Percentiles rank a stretch among this genome's conserved stretches.
phyloP scores from a whole-genome alignment of 805 yeast species.

The Candida takata region DNA sequence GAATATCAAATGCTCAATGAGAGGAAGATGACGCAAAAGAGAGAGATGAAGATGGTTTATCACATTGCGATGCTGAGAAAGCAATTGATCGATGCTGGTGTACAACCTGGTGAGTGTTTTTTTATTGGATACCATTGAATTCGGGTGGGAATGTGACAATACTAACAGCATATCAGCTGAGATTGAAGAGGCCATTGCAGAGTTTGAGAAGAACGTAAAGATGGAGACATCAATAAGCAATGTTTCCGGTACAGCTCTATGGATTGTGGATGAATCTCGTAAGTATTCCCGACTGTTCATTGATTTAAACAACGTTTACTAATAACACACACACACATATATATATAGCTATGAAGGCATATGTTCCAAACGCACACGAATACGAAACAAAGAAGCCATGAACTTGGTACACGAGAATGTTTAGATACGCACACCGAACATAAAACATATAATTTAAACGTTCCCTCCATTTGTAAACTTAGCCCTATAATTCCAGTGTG shows the following conservation, averaged over 20 bases:
- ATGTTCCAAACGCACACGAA: slow-evolving; percentile 54
- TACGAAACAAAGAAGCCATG: slow-evolving; percentile 37
- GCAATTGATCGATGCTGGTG: slow-evolving; percentile 50
- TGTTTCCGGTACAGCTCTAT: slow-evolving; percentile 46
- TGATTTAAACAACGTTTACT: too few species aligned
- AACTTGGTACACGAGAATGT: too few species aligned
- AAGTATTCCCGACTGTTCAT: too few species aligned
- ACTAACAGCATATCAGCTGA: slow-evolving; percentile 31
- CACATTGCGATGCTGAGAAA: slow-evolving; percentile 61
- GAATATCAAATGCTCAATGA: slow-evolving; percentile 48
- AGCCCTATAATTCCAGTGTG: slow-evolving; percentile 3
- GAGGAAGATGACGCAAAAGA: slow-evolving; percentile 38
- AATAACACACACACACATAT: slow-evolving; percentile 3
- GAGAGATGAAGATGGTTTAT: slow-evolving; percentile 53
- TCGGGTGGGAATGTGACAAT: too few species aligned
- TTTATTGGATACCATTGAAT: too few species aligned
- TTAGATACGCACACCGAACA: too few species aligned
- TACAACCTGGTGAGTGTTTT: slow-evolving; percentile 37
- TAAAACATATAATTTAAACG: too few species aligned
- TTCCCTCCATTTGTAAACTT: background rate
- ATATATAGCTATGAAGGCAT: slow-evolving; percentile 34
- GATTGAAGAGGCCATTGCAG: slow-evolving; percentile 44
- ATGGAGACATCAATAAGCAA: slow-evolving; percentile 50
- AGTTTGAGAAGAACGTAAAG: slow-evolving; percentile 52
- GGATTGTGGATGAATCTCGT: slow-evolving; percentile 49